Evolutionary conservation across 208 protist genomes (phyloP).

Genomic region (Herpetomonas samuelpessoai): DNA sequence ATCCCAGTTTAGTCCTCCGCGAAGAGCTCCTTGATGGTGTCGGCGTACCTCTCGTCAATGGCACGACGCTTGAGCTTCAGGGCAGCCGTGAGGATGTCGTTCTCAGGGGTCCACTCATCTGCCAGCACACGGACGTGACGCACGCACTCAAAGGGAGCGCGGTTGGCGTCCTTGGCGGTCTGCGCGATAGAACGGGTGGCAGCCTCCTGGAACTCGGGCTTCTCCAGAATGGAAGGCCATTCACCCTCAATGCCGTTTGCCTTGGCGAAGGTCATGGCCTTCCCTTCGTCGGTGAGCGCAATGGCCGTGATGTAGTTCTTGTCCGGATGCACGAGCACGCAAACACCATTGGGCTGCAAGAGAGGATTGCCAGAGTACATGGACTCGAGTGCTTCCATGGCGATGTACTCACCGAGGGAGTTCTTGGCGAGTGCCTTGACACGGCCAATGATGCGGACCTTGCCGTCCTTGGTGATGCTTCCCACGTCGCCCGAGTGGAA

Average conservation of each 20-base stretch:
- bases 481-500: slow-evolving; percentile 90
- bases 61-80: slow-evolving; percentile 59
- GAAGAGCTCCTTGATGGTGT: slow-evolving; percentile 62
- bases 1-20: slow-evolving; percentile 14
- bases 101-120: slow-evolving; percentile 80
- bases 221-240: slow-evolving; percentile 32
- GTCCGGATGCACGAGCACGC: slow-evolving; percentile 40
- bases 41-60: slow-evolving; percentile 47
- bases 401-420: slow-evolving; percentile 87
- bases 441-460: slow-evolving; percentile 70
- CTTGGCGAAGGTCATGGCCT: slow-evolving; percentile 43
- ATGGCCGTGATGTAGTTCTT: slow-evolving; percentile 44
- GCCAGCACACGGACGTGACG: slow-evolving; percentile 54
- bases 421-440: slow-evolving; percentile 91
- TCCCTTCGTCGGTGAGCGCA: slow-evolving; percentile 52
- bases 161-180: slow-evolving; percentile 21
- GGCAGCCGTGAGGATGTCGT: slow-evolving; percentile 66
- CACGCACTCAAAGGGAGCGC: slow-evolving; percentile 45
- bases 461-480: slow-evolving; percentile 23
- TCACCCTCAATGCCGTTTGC: slow-evolving; percentile 23
- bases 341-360: slow-evolving; percentile 41
- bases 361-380: slow-evolving; percentile 60
- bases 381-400: slow-evolving; percentile 71
- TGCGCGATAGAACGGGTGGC: slow-evolving; percentile 50
- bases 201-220: slow-evolving; percentile 36